A percentile compares a stretch with the other conserved stretches of the same genome.
Evolutionary conservation across 305 asterid genomes (phyloP).

Genomic region (Solanum hybrid): DNA sequence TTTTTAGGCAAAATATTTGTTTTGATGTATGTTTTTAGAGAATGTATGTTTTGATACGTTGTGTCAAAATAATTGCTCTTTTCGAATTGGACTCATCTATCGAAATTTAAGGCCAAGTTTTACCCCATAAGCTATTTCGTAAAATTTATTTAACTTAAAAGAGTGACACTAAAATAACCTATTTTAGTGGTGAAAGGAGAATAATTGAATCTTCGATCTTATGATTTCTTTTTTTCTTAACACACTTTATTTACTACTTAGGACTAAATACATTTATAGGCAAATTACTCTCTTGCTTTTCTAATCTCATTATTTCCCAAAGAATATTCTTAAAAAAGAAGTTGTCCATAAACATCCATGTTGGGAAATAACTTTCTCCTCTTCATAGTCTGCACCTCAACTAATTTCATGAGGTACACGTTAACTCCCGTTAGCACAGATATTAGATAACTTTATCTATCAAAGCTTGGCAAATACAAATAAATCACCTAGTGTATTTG

Average conservation of each 20-base stretch:
- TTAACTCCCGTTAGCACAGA: too few relatives aligned
- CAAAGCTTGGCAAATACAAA: too few relatives aligned
- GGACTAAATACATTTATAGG: not conserved
- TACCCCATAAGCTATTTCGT: not conserved
- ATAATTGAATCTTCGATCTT: not conserved
- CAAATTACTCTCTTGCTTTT: not conserved
- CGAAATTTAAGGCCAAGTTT: not conserved
- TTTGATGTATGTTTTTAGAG: not conserved
- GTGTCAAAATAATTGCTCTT: not conserved
- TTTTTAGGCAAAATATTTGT: not conserved
- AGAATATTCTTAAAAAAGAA: not conserved
- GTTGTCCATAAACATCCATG: not conserved
- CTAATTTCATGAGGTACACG: not conserved
- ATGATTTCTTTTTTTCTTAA: too few relatives aligned
- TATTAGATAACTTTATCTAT: not conserved
- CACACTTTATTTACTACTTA: not conserved
- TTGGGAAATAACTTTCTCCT: not conserved
- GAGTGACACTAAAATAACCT: not conserved
- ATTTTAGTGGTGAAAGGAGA: not conserved
- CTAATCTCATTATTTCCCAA: not conserved
- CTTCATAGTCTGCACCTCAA: not conserved
- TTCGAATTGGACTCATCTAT: not conserved
- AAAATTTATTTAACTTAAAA: too few relatives aligned
- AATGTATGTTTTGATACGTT: too few relatives aligned
- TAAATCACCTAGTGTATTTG: not conserved